Percentiles rank a stretch among this genome's conserved stretches.
Conservation (phyloP, 192 early-diverging fungal genomes). For the Backusella liffmaniae region DNA sequence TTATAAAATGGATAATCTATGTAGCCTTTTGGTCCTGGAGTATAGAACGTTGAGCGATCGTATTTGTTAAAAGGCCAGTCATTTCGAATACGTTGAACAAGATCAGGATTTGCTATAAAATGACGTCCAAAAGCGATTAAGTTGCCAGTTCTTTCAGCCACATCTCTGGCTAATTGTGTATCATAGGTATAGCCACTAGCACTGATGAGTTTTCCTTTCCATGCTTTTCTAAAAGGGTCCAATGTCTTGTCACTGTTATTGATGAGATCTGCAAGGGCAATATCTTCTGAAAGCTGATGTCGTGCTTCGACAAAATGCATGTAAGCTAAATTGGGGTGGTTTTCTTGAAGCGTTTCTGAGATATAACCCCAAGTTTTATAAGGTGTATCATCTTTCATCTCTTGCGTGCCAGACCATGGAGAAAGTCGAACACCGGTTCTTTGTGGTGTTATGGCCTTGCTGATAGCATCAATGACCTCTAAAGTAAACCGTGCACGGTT, state of each 20-base stretch:
- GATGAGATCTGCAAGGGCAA: conserved; percentile 46
- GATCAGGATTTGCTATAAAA: conserved; percentile 36
- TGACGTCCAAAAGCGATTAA: conserved; percentile 27
- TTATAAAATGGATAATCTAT: conserved; percentile 25
- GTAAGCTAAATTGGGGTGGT: conserved; percentile 29
- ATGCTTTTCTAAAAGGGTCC: conserved; percentile 12
- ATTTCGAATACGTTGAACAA: conserved; percentile 19
- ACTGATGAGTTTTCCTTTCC: conserved; percentile 24
- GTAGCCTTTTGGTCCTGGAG: conserved; percentile 9
- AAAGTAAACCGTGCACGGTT: conserved; percentile 32
- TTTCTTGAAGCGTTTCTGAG: conserved; percentile 14
- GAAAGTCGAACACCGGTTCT: conserved; percentile 33
- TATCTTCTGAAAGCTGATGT: not conserved
- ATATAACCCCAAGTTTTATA: conserved; percentile 29
- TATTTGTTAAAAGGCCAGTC: conserved; percentile 19
- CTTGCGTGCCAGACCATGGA: conserved; percentile 29
- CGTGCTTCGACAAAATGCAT: conserved; percentile 34
- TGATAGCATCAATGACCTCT: conserved; percentile 32
- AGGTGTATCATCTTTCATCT: conserved; percentile 32
- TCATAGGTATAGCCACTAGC: conserved; percentile 16
- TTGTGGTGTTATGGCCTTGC: conserved; percentile 24
- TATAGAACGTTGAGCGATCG: conserved; percentile 23
- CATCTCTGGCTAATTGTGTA: not conserved
- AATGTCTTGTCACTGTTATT: not conserved
- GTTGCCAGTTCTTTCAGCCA: conserved; percentile 19